These are phyloP conservation scores for Pyricularia sp. DNA, from an alignment of 2,329 filamentous ascomycete genomes.

Conservation along the genomic window DNA sequence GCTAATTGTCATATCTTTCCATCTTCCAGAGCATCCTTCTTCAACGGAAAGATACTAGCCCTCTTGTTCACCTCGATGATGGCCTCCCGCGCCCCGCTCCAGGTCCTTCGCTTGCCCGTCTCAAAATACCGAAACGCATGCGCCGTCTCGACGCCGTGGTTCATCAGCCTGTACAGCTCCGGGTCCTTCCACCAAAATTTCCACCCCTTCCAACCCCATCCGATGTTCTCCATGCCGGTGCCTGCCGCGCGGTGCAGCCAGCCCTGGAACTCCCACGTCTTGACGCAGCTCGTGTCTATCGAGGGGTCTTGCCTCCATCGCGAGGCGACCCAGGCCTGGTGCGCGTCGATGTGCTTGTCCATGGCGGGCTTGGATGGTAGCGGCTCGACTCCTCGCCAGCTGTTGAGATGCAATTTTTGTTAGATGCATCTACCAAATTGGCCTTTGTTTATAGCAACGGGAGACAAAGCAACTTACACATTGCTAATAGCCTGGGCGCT, in stretches of 20 bases:
- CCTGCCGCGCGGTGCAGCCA: slow-evolving; percentile 33
- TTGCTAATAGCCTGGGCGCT: slow-evolving; percentile 33
- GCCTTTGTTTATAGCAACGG: background rate
- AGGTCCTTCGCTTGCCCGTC: slow-evolving; percentile 27
- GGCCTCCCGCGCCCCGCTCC: slow-evolving; percentile 26
- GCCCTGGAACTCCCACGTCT: slow-evolving; percentile 23
- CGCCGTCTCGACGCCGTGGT: slow-evolving; percentile 29
- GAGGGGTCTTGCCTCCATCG: slow-evolving; percentile 17
- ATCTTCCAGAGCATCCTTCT: slow-evolving; percentile 1
- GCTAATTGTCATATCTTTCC: background rate
- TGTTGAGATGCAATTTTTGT: background rate
- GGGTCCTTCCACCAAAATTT: slow-evolving; percentile 29
- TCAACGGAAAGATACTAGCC: slow-evolving; percentile 9
- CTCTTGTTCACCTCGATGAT: slow-evolving; percentile 21
- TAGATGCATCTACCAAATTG: background rate
- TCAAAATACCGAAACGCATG: slow-evolving; percentile 31
- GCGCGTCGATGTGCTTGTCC: slow-evolving; percentile 21
- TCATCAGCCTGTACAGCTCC: slow-evolving; percentile 25
- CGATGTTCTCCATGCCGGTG: slow-evolving; percentile 29
- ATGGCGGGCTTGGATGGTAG: slow-evolving; percentile 28
- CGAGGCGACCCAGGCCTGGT: slow-evolving; percentile 22
- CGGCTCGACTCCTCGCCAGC: slow-evolving; percentile 25
- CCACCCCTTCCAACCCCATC: slow-evolving; percentile 30
- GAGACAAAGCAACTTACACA: slow-evolving; percentile 12
- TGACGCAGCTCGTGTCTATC: slow-evolving; percentile 14